Percentiles rank a stretch among this genome's conserved stretches.
These are phyloP conservation scores for Nigrospora sphaerica DNA, from an alignment of 2,329 filamentous ascomycete species.

Conservation along the genomic window DNA sequence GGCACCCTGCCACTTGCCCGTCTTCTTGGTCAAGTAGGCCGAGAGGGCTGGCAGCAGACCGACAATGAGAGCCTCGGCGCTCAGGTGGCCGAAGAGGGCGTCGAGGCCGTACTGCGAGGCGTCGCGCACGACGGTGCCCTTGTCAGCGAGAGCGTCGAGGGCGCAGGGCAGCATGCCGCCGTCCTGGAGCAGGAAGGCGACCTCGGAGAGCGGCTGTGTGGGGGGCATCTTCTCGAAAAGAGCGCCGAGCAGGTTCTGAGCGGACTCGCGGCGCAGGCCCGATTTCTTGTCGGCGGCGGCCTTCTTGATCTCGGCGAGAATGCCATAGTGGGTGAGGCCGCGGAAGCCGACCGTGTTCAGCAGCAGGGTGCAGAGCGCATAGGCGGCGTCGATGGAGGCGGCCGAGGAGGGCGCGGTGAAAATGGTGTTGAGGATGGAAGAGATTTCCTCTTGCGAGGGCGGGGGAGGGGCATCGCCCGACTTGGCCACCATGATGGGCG, in stretches of 20 bases:
- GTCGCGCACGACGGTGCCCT: slow-evolving; percentile 81
- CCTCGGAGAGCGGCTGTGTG: slow-evolving; percentile 70
- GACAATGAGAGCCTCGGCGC: slow-evolving; percentile 73
- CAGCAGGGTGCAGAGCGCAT: slow-evolving; percentile 53
- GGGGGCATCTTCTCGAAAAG: slow-evolving; percentile 84
- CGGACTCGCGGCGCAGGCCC: slow-evolving; percentile 74
- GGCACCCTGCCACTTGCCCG: slow-evolving; percentile 95
- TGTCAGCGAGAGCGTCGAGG: slow-evolving; percentile 83
- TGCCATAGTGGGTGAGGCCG: slow-evolving; percentile 45
- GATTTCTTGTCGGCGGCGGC: slow-evolving; percentile 92
- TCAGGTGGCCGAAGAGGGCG: slow-evolving; percentile 72
- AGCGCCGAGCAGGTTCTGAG: slow-evolving; percentile 91
- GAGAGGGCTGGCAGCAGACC: slow-evolving; percentile 73
- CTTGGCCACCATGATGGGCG: slow-evolving; percentile 40
- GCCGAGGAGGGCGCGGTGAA: slow-evolving; percentile 64
- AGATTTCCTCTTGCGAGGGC: slow-evolving; percentile 60
- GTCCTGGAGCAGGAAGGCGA: slow-evolving; percentile 76
- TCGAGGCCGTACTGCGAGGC: slow-evolving; percentile 92
- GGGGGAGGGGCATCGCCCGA: slow-evolving; percentile 34
- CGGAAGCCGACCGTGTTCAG: slow-evolving; percentile 45
- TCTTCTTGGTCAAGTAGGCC: slow-evolving; percentile 71
- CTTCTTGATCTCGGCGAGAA: slow-evolving; percentile 55
- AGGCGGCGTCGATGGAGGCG: slow-evolving; percentile 58
- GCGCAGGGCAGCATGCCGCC: slow-evolving; percentile 64
- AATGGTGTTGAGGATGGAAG: slow-evolving; percentile 56